Evolutionary conservation across 2,329 filamentous ascomycete species (phyloP).

Genomic region (Ophiostoma pallidulum): DNA sequence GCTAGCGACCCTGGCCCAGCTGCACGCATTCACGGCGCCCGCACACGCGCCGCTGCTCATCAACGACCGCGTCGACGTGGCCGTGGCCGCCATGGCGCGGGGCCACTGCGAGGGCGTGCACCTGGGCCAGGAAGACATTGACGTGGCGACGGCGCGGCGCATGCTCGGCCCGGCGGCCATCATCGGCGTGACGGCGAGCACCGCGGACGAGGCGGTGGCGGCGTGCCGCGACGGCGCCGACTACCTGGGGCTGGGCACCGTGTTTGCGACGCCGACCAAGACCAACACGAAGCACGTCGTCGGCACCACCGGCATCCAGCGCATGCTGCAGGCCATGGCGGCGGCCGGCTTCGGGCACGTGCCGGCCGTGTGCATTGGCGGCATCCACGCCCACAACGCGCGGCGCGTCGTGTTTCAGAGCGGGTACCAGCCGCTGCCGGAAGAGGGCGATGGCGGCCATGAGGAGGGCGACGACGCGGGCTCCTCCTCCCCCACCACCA

Average conservation of each 20-base stretch:
- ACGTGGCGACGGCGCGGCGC: constrained; percentile 47
- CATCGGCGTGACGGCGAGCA: constrained; percentile 81
- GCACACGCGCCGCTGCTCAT: constrained; percentile 59
- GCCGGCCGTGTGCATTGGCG: constrained; percentile 76
- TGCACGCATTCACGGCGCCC: constrained; percentile 59
- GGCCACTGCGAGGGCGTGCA: constrained; percentile 87
- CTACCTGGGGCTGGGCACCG: constrained; percentile 84
- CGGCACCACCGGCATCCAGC: constrained; percentile 59
- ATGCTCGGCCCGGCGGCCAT: constrained; percentile 69
- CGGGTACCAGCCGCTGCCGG: constrained; percentile 13
- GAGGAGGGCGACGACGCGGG: no score
- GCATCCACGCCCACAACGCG: constrained; percentile 69
- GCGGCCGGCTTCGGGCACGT: constrained; percentile 34
- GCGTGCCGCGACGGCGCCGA: constrained; percentile 72
- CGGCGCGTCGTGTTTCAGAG: constrained; percentile 67
- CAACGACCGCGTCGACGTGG: constrained; percentile 88
- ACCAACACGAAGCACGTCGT: constrained; percentile 68
- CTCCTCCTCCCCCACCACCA: no score
- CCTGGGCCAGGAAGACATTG: constrained; percentile 87
- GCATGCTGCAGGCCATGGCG: constrained; percentile 54
- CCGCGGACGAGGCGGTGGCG: constrained; percentile 57
- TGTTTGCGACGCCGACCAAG: constrained; percentile 71
- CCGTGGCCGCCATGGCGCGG: constrained; percentile 72
- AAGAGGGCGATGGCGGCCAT: not conserved
- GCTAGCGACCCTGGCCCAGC: constrained; percentile 57